phyloP scores from a whole-genome alignment of 495 filamentous ascomycete genomes.

The Durotheca rogersii region DNA sequence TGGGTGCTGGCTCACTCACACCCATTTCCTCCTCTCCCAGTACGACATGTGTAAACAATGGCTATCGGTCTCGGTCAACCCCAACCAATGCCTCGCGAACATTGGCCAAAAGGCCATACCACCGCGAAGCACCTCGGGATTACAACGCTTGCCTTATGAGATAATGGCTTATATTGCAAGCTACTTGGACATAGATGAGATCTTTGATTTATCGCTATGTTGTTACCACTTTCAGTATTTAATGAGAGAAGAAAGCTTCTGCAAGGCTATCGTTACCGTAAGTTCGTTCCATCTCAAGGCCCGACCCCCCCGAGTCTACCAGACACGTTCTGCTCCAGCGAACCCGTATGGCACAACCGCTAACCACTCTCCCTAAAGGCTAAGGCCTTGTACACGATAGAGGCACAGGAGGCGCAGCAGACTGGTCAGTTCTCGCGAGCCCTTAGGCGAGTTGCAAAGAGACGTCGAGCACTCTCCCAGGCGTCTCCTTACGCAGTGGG shows the following conservation, averaged over 20 bases:
- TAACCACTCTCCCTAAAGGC: slow-evolving; percentile 43
- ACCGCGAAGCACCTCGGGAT: slow-evolving; percentile 12
- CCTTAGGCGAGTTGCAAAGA: slow-evolving; percentile 59
- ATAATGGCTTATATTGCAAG: slow-evolving; percentile 61
- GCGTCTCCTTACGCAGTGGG: slow-evolving; percentile 63
- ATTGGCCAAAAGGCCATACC: slow-evolving; percentile 4
- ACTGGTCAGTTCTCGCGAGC: slow-evolving; percentile 55
- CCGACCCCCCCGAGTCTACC: too few relatives aligned
- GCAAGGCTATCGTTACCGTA: slow-evolving; percentile 61
- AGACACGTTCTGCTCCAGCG: too few relatives aligned
- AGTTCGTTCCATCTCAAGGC: slow-evolving; percentile 21
- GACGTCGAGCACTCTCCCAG: slow-evolving; percentile 61
- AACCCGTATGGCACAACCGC: neutral
- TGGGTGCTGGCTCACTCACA: neutral
- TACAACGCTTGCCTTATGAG: slow-evolving; percentile 59
- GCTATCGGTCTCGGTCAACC: neutral
- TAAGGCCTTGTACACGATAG: slow-evolving; percentile 56
- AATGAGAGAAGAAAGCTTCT: slow-evolving; percentile 61
- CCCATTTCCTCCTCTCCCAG: neutral
- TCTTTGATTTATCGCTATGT: slow-evolving; percentile 50
- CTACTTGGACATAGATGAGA: slow-evolving; percentile 53
- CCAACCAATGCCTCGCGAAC: neutral
- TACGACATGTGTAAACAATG: slow-evolving; percentile 5
- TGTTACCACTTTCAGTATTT: slow-evolving; percentile 56
- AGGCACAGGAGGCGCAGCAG: slow-evolving; percentile 54